Evolutionary conservation across 371 early-diverging fungal species (phyloP).

Genomic region (Mucor lusitanicus): DNA sequence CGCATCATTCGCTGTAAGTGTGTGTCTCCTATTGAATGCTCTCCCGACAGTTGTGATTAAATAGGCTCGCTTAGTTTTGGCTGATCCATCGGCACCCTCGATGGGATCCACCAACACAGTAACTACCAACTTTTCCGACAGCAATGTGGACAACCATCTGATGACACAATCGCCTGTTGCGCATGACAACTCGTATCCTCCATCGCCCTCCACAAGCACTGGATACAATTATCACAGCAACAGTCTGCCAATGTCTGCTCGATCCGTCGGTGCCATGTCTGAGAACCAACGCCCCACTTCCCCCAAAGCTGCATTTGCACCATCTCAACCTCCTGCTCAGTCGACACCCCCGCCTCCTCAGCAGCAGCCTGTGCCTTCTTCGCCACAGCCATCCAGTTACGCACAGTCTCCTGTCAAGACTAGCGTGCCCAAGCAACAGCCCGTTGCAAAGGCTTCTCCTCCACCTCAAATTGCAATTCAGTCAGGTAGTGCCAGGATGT

Average conservation of each 20-base stretch:
- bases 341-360: background rate
- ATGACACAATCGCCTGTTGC: conserved; percentile 10
- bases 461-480: background rate
- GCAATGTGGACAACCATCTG: background rate
- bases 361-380: background rate
- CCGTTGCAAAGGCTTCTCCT: conserved; percentile 2
- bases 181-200: background rate
- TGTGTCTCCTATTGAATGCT: background rate
- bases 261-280: background rate
- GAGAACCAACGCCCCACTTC: conserved; percentile 11
- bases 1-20: conserved; percentile 42
- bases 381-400: background rate
- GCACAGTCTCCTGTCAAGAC: background rate
- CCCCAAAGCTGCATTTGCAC: background rate
- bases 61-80: conserved; percentile 16
- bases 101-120: conserved; percentile 6
- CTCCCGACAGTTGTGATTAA: background rate
- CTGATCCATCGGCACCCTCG: conserved; percentile 26
- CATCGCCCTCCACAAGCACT: conserved; percentile 21
- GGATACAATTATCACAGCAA: background rate
- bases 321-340: background rate
- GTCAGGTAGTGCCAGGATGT: background rate
- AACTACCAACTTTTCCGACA: background rate
- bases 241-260: conserved; percentile 3
- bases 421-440: background rate